Percentiles rank a stretch among this genome's conserved stretches.
These are phyloP conservation scores for Verticillium isaacii DNA, from an alignment of 2,329 filamentous ascomycete genomes.

Conservation along the genomic window DNA sequence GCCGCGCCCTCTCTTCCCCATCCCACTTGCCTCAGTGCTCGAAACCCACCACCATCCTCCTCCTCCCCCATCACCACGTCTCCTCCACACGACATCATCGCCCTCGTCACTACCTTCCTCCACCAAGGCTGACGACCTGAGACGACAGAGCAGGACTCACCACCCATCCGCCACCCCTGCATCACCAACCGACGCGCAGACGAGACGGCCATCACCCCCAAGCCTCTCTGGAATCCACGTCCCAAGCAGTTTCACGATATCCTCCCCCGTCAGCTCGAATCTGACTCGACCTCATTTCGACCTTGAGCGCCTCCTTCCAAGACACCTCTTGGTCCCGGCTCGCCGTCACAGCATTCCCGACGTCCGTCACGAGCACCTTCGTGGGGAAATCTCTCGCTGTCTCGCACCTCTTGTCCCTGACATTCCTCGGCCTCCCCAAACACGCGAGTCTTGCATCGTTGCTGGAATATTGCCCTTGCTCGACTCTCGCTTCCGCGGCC, in stretches of 20 bases:
- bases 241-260: neutral
- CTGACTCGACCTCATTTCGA: neutral
- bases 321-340: slow-evolving; percentile 7
- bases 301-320: neutral
- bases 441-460: slow-evolving; percentile 11
- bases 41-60: neutral
- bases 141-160: neutral
- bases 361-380: neutral
- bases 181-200: neutral
- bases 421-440: slow-evolving; percentile 1
- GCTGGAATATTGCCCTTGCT: slow-evolving; percentile 16
- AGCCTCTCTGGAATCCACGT: neutral
- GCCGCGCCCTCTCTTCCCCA: neutral
- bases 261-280: neutral
- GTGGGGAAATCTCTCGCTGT: neutral
- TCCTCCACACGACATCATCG: neutral
- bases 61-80: neutral
- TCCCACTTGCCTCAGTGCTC: neutral
- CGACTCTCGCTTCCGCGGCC: slow-evolving; percentile 6
- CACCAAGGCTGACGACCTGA: neutral
- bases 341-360: neutral
- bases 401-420: neutral
- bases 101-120: neutral
- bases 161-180: neutral
- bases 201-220: neutral